Evolutionary conservation across 1,284 basidiomycete genomes (phyloP).

Genomic region (Cryptococcus neoformans): DNA sequence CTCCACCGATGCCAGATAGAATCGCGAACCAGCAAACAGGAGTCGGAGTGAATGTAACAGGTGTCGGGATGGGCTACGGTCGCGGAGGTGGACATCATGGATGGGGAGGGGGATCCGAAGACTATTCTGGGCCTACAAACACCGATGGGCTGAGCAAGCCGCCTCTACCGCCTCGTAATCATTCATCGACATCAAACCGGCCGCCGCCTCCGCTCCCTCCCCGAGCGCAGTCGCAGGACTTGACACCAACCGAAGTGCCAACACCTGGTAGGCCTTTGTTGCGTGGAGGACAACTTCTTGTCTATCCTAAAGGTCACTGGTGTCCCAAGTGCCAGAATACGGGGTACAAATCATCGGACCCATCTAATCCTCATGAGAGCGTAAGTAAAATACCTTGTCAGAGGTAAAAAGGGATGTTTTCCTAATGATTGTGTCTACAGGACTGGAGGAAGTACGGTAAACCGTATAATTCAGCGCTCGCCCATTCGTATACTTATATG

Average conservation of each 20-base stretch:
- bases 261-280: conserved; percentile 45
- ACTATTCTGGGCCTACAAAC: neutral
- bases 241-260: conserved; percentile 38
- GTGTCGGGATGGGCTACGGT: conserved; percentile 38
- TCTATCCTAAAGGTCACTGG: conserved; percentile 40
- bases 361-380: conserved; percentile 35
- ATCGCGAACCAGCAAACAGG: conserved; percentile 5
- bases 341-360: conserved; percentile 45
- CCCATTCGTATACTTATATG: conserved; percentile 31
- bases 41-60: conserved; percentile 25
- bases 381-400: conserved; percentile 15
- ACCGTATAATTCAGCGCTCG: conserved; percentile 40
- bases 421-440: conserved; percentile 9
- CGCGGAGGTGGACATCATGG: conserved; percentile 6
- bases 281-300: conserved; percentile 37
- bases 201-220: neutral
- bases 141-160: conserved; percentile 2
- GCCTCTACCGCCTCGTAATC: conserved; percentile 16
- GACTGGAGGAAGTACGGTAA: conserved; percentile 49
- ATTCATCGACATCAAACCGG: conserved; percentile 7
- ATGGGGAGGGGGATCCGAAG: neutral
- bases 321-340: conserved; percentile 48
- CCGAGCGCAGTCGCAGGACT: conserved; percentile 10
- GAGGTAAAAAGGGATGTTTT: neutral
- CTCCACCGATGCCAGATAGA: conserved; percentile 44